Percentiles rank a stretch among this genome's conserved stretches.
Conservation (phyloP, 306 rosid genomes). For the Lathyrus tuberosus region DNA sequence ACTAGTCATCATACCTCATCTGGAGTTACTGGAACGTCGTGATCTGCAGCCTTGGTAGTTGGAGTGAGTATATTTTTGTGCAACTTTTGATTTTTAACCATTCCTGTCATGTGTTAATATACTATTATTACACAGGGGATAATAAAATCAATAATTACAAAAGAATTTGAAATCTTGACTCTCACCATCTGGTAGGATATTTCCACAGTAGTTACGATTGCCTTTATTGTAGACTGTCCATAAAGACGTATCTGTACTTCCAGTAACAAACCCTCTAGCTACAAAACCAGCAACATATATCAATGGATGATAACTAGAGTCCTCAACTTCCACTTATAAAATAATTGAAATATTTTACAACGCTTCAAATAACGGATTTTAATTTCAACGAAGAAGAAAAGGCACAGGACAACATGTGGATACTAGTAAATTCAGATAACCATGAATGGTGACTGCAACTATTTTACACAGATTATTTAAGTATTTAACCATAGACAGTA, state of each 20-base stretch:
- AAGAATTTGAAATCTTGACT: slow-evolving; percentile 6
- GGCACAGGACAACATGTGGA: neutral
- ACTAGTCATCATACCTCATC: slow-evolving; percentile 67
- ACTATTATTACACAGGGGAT: slow-evolving; percentile 37
- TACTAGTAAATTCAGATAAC: slow-evolving; percentile 3
- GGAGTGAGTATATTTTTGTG: slow-evolving; percentile 82
- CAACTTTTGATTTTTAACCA: slow-evolving; percentile 87
- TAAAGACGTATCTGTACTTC: slow-evolving; percentile 93
- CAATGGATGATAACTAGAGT: slow-evolving; percentile 29
- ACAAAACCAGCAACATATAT: slow-evolving; percentile 41
- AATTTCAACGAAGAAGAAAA: slow-evolving; percentile 26
- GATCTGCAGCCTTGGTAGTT: slow-evolving; percentile 93
- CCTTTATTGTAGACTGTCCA: slow-evolving; percentile 95
- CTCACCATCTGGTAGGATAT: slow-evolving; percentile 78
- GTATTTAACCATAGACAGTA: slow-evolving; percentile 1
- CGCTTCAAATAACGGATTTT: slow-evolving; percentile 1
- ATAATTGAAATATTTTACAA: slow-evolving; percentile 18
- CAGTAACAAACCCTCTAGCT: slow-evolving; percentile 97
- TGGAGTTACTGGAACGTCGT: slow-evolving; percentile 87
- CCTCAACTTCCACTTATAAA: slow-evolving; percentile 3
- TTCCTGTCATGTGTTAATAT: slow-evolving; percentile 50
- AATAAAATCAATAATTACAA: neutral
- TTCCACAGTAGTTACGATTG: slow-evolving; percentile 80
- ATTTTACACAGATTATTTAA: neutral
- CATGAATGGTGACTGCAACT: neutral